phyloP scores from a whole-genome alignment of 345 rosid species.

The Camelina laxa region DNA sequence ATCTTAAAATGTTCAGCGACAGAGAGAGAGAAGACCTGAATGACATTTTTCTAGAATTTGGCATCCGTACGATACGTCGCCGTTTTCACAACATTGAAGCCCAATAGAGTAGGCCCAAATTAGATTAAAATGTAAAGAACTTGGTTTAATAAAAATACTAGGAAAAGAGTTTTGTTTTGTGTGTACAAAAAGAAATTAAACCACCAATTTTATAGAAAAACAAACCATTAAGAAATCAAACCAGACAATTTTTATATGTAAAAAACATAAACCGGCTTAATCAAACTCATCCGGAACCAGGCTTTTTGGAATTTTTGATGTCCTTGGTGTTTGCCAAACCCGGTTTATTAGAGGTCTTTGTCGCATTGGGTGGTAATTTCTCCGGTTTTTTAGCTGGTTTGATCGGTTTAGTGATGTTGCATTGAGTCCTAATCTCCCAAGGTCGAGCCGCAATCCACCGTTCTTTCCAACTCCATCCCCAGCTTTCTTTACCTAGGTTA shows the following conservation, averaged over 20 bases:
- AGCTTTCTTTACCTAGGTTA: constrained; percentile 64
- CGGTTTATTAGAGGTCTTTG: constrained; percentile 36
- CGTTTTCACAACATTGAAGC: constrained; percentile 40
- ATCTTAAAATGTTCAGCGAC: constrained; percentile 31
- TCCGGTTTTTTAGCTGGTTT: constrained; percentile 49
- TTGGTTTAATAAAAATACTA: too few species aligned
- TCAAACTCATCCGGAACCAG: constrained; percentile 8
- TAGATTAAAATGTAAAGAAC: background rate
- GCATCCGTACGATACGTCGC: constrained; percentile 38
- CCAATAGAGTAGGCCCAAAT: constrained; percentile 41
- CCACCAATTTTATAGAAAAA: constrained; percentile 11
- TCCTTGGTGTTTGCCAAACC: constrained; percentile 44
- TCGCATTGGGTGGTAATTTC: constrained; percentile 25
- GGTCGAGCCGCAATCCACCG: constrained; percentile 86
- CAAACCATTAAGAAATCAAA: constrained; percentile 21
- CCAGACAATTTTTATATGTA: background rate
- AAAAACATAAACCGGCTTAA: background rate
- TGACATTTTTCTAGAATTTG: constrained; percentile 50
- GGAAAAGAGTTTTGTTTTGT: background rate
- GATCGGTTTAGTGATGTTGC: constrained; percentile 39
- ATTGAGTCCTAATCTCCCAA: constrained; percentile 71
- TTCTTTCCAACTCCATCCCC: constrained; percentile 97
- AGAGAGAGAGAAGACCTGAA: constrained; percentile 38
- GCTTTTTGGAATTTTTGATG: constrained; percentile 40
- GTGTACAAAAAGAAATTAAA: background rate